A percentile compares a stretch with the other conserved stretches of the same genome.
phyloP scores from a whole-genome alignment of 176 grass and related monocot species.

The Phoenix roebelenii region DNA sequence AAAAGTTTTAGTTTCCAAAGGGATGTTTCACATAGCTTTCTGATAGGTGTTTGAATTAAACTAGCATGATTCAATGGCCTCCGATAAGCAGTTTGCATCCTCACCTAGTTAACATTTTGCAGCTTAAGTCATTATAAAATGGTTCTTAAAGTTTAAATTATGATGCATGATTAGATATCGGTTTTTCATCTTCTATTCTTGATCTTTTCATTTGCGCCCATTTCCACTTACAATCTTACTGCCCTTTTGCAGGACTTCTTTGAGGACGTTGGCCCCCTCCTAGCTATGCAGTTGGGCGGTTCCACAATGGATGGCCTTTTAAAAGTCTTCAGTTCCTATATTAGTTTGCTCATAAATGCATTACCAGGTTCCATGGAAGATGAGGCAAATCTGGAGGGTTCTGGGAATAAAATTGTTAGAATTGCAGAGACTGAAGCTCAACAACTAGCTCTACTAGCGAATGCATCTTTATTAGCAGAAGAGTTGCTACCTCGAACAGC shows the following conservation, averaged over 20 bases:
- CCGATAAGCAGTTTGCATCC: too few relatives aligned
- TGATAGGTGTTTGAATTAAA: too few relatives aligned
- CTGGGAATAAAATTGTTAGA: constrained; percentile 81
- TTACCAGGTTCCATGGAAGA: constrained; percentile 80
- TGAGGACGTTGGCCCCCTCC: constrained; percentile 80
- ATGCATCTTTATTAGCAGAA: constrained; percentile 87
- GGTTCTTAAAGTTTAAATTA: too few relatives aligned
- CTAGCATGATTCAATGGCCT: too few relatives aligned
- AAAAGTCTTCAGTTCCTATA: constrained; percentile 77
- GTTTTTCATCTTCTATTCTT: neutral
- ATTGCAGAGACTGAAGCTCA: constrained; percentile 80
- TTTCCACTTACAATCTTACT: too few relatives aligned
- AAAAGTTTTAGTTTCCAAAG: neutral
- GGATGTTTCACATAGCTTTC: too few relatives aligned
- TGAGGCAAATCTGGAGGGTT: constrained; percentile 66
- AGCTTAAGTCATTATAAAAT: too few relatives aligned
- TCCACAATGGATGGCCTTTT: constrained; percentile 76
- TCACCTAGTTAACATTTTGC: too few relatives aligned
- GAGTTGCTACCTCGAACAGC: constrained; percentile 86
- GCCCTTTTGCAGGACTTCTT: constrained; percentile 73
- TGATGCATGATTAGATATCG: too few relatives aligned
- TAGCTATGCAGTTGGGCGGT: constrained; percentile 82
- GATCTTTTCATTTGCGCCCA: neutral
- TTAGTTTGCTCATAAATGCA: constrained; percentile 74
- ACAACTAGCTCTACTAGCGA: constrained; percentile 78